phyloP scores from a whole-genome alignment of 179 eudicot genomes.

The Actinidia polygama region DNA sequence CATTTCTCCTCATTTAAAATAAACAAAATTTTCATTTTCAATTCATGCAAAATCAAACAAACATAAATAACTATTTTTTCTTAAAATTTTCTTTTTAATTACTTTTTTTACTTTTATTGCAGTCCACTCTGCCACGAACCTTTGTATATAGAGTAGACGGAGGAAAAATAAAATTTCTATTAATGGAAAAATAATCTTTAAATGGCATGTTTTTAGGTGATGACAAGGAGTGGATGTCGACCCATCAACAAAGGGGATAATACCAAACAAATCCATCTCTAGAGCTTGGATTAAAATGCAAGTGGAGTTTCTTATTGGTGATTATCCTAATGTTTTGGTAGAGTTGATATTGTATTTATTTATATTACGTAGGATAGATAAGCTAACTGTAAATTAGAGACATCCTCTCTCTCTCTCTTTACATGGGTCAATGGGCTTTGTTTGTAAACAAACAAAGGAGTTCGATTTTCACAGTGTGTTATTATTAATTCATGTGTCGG shows the following conservation, averaged over 20 bases:
- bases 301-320: slow-evolving; percentile 31
- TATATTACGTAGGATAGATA: no score
- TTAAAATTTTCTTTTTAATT: no score
- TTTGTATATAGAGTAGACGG: slow-evolving; percentile 1
- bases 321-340: slow-evolving; percentile 28
- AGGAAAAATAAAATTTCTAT: slow-evolving; percentile 28
- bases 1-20: neutral
- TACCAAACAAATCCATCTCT: slow-evolving; percentile 56
- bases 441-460: no score
- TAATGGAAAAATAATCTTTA: slow-evolving; percentile 58
- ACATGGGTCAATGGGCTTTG: no score
- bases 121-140: slow-evolving; percentile 12
- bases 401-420: no score
- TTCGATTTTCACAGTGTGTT: no score
- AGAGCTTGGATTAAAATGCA: slow-evolving; percentile 28
- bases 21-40: neutral
- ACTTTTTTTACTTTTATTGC: no score
- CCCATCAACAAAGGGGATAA: slow-evolving; percentile 58
- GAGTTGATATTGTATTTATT: slow-evolving; percentile 26
- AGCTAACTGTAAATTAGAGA: no score
- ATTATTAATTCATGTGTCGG: no score
- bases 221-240: slow-evolving; percentile 76
- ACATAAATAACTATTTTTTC: no score
- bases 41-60: neutral
- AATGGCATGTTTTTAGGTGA: slow-evolving; percentile 67